A percentile compares a stretch with the other conserved stretches of the same genome.
These are phyloP conservation scores for Deinandra increscens DNA, from an alignment of 129 eudicot genomes.

Conservation along the genomic window DNA sequence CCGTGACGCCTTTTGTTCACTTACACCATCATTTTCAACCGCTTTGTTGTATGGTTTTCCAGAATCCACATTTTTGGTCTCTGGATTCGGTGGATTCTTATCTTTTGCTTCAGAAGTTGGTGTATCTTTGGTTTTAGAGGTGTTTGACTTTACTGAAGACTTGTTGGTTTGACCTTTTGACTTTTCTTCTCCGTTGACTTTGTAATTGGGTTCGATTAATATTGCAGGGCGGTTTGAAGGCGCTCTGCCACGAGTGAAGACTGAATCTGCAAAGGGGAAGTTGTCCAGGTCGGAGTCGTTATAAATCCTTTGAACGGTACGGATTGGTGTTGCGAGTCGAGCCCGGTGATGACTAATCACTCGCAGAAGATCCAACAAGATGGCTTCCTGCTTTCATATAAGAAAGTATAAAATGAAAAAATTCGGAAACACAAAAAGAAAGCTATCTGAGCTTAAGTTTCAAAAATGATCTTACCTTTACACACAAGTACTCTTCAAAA, in stretches of 20 bases:
- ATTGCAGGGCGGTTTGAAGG: slow-evolving; percentile 57
- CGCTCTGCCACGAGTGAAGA: slow-evolving; percentile 51
- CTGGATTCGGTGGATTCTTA: slow-evolving; percentile 25
- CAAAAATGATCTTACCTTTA: slow-evolving; percentile 51
- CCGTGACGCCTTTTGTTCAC: slow-evolving; percentile 38
- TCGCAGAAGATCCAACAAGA: slow-evolving; percentile 82
- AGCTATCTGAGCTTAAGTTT: neutral
- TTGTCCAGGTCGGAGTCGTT: slow-evolving; percentile 69
- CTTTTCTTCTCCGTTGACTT: slow-evolving; percentile 76
- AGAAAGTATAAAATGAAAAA: neutral
- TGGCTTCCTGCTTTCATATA: slow-evolving; percentile 62
- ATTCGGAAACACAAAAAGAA: neutral
- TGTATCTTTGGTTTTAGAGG: slow-evolving; percentile 43
- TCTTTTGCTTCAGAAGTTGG: slow-evolving; percentile 35
- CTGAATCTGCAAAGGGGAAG: slow-evolving; percentile 67
- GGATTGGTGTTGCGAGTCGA: slow-evolving; percentile 94
- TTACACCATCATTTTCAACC: slow-evolving; percentile 32
- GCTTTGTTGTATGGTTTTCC: slow-evolving; percentile 32
- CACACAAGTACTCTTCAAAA: slow-evolving; percentile 80
- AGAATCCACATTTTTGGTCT: slow-evolving; percentile 24
- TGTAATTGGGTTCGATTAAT: slow-evolving; percentile 69
- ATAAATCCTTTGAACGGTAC: slow-evolving; percentile 76
- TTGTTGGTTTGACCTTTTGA: slow-evolving; percentile 56
- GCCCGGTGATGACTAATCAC: slow-evolving; percentile 89
- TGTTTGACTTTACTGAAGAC: slow-evolving; percentile 38